Percentiles rank a stretch among this genome's conserved stretches.
Evolutionary conservation across 768 basidiomycete species (phyloP).

Genomic region (Amanita fuliginea): DNA sequence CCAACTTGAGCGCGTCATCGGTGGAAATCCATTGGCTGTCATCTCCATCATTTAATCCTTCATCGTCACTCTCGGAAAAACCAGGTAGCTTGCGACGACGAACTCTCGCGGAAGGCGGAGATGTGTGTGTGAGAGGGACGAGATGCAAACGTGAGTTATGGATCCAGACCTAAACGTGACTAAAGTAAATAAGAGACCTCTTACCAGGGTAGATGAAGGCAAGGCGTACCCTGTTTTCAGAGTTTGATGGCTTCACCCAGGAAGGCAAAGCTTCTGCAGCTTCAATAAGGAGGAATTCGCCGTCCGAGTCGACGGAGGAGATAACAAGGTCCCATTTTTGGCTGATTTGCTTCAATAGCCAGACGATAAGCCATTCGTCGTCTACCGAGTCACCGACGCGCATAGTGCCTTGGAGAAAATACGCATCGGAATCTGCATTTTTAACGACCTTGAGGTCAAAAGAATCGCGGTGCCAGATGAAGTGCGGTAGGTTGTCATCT

Average conservation of each 20-base stretch:
- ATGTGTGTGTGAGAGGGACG: slow-evolving; percentile 68
- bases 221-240: slow-evolving; percentile 80
- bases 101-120: slow-evolving; percentile 48
- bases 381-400: slow-evolving; percentile 95
- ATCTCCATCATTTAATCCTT: slow-evolving; percentile 24
- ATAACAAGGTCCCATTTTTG: slow-evolving; percentile 71
- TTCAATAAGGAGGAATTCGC: slow-evolving; percentile 94
- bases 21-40: slow-evolving; percentile 42
- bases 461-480: slow-evolving; percentile 78
- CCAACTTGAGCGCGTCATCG: slow-evolving; percentile 51
- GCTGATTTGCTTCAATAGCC: slow-evolving; percentile 74
- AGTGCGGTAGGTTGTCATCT: slow-evolving; percentile 40
- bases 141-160: slow-evolving; percentile 75
- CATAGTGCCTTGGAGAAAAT: slow-evolving; percentile 72
- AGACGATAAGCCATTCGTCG: slow-evolving; percentile 95
- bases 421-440: slow-evolving; percentile 32
- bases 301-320: slow-evolving; percentile 83
- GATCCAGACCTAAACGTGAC: slow-evolving; percentile 75
- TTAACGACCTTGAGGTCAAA: slow-evolving; percentile 65
- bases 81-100: slow-evolving; percentile 34
- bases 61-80: slow-evolving; percentile 36
- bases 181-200: slow-evolving; percentile 17
- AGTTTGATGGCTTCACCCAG: slow-evolving; percentile 89
- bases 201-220: slow-evolving; percentile 17
- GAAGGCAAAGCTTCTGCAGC: slow-evolving; percentile 81